Evolutionary conservation across 345 rosid genomes (phyloP).

Genomic region (Mercurialis annua): DNA sequence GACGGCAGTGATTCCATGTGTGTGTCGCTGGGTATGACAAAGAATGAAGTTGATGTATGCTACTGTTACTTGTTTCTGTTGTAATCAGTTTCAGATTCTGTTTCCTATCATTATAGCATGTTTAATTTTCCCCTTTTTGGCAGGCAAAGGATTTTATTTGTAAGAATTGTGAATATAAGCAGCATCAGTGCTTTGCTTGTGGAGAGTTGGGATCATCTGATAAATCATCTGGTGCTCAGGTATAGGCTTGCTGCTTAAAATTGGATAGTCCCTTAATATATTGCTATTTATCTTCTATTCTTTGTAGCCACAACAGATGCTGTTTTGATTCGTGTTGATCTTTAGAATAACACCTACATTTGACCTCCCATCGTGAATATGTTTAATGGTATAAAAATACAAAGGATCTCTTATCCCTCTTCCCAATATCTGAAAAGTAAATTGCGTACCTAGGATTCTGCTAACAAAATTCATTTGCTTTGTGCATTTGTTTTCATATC

Average conservation of each 20-base stretch:
- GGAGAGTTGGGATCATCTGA: conserved; percentile 77
- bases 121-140: conserved; percentile 7
- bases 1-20: conserved; percentile 62
- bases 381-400: too few relatives aligned
- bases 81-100: background rate
- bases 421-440: too few relatives aligned
- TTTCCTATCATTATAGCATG: conserved; percentile 13
- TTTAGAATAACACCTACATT: too few relatives aligned
- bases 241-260: conserved; percentile 28
- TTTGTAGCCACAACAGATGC: background rate
- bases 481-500: too few relatives aligned
- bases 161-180: conserved; percentile 67
- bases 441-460: too few relatives aligned
- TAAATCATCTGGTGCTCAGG: conserved; percentile 67
- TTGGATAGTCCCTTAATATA: background rate
- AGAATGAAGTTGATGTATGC: conserved; percentile 61
- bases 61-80: conserved; percentile 14
- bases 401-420: too few relatives aligned
- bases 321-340: background rate
- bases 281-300: background rate
- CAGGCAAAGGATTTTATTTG: conserved; percentile 67
- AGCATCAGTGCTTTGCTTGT: conserved; percentile 82
- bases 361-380: too few relatives aligned
- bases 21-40: conserved; percentile 58
- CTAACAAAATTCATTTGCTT: too few relatives aligned